Conservation (phyloP, 805 yeast species). For the Clavispora santaluciae region DNA sequence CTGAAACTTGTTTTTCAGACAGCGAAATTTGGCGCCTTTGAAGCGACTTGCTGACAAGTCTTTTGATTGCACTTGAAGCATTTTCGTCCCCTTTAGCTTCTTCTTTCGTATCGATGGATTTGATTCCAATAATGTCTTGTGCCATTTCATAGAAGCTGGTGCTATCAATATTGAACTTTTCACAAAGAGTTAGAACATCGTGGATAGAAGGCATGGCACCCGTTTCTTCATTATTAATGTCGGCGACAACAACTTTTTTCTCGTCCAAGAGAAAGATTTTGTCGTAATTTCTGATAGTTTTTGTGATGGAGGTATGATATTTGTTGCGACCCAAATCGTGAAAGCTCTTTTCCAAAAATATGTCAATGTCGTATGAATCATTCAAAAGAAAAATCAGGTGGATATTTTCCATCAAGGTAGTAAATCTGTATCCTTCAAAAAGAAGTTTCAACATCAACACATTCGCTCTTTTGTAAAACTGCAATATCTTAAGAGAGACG, state of each 20-base stretch:
- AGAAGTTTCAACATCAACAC: slow-evolving; percentile 51
- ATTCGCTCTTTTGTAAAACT: slow-evolving; percentile 68
- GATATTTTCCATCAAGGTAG: slow-evolving; percentile 41
- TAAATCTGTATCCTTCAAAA: slow-evolving; percentile 55
- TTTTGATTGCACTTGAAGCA: slow-evolving; percentile 12
- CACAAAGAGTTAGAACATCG: slow-evolving; percentile 8
- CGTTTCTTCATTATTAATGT: background rate
- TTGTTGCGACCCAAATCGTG: slow-evolving; percentile 48
- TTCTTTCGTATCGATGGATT: slow-evolving; percentile 51
- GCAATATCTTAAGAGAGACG: slow-evolving; percentile 51
- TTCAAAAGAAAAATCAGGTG: slow-evolving; percentile 56
- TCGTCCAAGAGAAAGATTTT: slow-evolving; percentile 6
- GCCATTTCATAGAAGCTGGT: slow-evolving; percentile 42
- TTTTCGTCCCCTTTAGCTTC: slow-evolving; percentile 27
- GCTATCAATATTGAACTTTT: slow-evolving; percentile 38
- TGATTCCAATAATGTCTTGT: slow-evolving; percentile 47
- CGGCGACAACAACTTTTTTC: background rate
- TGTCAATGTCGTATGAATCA: slow-evolving; percentile 46
- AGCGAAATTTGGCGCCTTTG: slow-evolving; percentile 5
- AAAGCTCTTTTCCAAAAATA: slow-evolving; percentile 47
- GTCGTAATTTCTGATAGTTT: slow-evolving; percentile 8
- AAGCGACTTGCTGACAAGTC: slow-evolving; percentile 13
- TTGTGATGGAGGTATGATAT: slow-evolving; percentile 22
- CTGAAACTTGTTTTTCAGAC: slow-evolving; percentile 4
- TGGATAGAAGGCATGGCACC: background rate